A percentile compares a stretch with the other conserved stretches of the same genome.
These are phyloP conservation scores for Amylostereum areolatum DNA, from an alignment of 1,284 basidiomycete genomes.

Conservation along the genomic window DNA sequence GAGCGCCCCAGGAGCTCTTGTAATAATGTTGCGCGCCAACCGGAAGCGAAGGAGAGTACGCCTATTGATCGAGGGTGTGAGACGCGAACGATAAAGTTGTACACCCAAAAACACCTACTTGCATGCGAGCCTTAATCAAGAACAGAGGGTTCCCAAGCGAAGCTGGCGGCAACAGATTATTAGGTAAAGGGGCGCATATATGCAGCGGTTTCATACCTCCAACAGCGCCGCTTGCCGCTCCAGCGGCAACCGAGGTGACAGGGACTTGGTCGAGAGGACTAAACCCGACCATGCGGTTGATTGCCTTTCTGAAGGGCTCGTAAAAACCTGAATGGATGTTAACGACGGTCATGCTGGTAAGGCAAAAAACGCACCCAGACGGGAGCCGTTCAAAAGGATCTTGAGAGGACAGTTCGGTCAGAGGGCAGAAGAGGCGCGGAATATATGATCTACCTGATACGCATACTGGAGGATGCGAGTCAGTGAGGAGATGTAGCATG, in stretches of 20 bases:
- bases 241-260: slow-evolving; percentile 75
- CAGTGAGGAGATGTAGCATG: slow-evolving; percentile 11
- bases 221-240: slow-evolving; percentile 84
- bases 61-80: slow-evolving; percentile 35
- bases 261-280: slow-evolving; percentile 61
- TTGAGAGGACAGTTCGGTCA: slow-evolving; percentile 24
- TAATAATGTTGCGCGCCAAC: slow-evolving; percentile 94
- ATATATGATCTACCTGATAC: slow-evolving; percentile 64
- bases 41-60: slow-evolving; percentile 89
- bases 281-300: slow-evolving; percentile 70
- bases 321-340: slow-evolving; percentile 71
- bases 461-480: slow-evolving; percentile 55
- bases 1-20: slow-evolving; percentile 76
- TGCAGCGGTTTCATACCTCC: slow-evolving; percentile 58
- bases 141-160: slow-evolving; percentile 92
- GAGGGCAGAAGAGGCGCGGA: background rate
- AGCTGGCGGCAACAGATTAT: slow-evolving; percentile 39
- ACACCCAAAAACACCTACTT: slow-evolving; percentile 44
- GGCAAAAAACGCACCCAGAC: slow-evolving; percentile 63
- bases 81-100: background rate
- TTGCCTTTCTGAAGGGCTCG: slow-evolving; percentile 77
- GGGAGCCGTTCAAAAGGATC: slow-evolving; percentile 91
- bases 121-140: slow-evolving; percentile 96
- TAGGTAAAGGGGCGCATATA: background rate
- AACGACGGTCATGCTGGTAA: slow-evolving; percentile 4